phyloP scores from a whole-genome alignment of 2,329 filamentous ascomycete species.

The Aspergillus latus region DNA sequence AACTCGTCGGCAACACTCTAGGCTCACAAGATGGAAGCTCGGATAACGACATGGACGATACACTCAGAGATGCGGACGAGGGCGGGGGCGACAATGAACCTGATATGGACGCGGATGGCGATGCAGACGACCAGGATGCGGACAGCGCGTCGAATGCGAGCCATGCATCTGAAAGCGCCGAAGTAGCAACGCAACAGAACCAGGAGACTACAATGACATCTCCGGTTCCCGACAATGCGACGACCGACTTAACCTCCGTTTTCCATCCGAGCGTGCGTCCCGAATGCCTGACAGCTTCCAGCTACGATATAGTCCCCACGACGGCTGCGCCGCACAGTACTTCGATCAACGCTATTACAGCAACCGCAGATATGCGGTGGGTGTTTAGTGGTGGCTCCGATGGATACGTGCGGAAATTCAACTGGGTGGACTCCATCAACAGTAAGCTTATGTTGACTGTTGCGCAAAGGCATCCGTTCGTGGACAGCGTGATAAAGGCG shows the following conservation, averaged over 20 bases:
- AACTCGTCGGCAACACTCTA: slow-evolving; percentile 21
- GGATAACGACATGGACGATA: slow-evolving; percentile 50
- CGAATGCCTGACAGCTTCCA: slow-evolving; percentile 73
- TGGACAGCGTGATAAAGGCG: slow-evolving; percentile 94
- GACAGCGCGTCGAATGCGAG: slow-evolving; percentile 43
- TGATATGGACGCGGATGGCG: slow-evolving; percentile 36
- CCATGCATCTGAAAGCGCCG: slow-evolving; percentile 39
- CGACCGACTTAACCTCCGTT: slow-evolving; percentile 39
- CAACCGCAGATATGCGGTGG: slow-evolving; percentile 91
- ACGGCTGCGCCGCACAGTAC: slow-evolving; percentile 96
- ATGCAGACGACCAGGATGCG: slow-evolving; percentile 38
- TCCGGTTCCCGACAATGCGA: slow-evolving; percentile 38
- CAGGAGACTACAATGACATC: slow-evolving; percentile 51
- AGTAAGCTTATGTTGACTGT: slow-evolving; percentile 91
- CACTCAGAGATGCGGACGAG: slow-evolving; percentile 46
- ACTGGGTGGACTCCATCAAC: slow-evolving; percentile 92
- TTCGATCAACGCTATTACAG: slow-evolving; percentile 87
- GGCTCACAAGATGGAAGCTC: slow-evolving; percentile 52
- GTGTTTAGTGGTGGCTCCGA: slow-evolving; percentile 93
- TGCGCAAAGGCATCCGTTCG: slow-evolving; percentile 92
- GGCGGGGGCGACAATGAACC: slow-evolving; percentile 40
- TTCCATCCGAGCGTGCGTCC: slow-evolving; percentile 66
- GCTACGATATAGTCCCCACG: slow-evolving; percentile 94
- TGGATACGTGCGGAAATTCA: slow-evolving; percentile 95
- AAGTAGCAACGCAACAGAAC: slow-evolving; percentile 43